phyloP scores from a whole-genome alignment of 148 eudicot species.

The Camellia lanceoleosa region DNA sequence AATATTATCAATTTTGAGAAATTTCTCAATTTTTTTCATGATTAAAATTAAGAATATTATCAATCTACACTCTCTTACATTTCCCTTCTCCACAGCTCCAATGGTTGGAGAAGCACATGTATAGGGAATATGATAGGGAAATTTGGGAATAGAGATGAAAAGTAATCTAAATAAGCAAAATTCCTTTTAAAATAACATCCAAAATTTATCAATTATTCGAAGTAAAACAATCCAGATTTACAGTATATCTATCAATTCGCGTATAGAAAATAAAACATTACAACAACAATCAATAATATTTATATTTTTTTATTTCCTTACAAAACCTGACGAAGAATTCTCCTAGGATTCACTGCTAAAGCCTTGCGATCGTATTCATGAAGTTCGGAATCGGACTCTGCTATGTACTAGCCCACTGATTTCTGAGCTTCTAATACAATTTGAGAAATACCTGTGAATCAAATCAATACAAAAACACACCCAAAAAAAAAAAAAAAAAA shows the following conservation, averaged over 20 bases:
- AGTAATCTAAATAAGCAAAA: not conserved
- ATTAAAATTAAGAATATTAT: too few species aligned
- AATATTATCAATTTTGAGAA: too few species aligned
- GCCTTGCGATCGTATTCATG: not conserved
- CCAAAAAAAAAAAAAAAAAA: not conserved
- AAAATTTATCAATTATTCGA: not conserved
- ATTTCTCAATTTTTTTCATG: too few species aligned
- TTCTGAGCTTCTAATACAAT: slow-evolving; percentile 46
- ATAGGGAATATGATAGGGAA: too few species aligned
- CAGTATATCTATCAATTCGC: not conserved
- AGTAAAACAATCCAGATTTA: not conserved
- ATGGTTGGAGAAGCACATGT: too few species aligned
- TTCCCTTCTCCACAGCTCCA: too few species aligned
- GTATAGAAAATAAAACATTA: not conserved
- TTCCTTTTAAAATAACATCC: not conserved
- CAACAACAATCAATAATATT: not conserved
- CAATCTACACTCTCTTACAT: too few species aligned
- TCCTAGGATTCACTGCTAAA: not conserved
- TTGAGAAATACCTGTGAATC: slow-evolving; percentile 41
- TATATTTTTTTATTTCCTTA: not conserved
- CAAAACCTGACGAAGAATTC: slow-evolving; percentile 15
- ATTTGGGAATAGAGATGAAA: too few species aligned
- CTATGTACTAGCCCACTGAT: slow-evolving; percentile 50
- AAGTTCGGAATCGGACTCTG: slow-evolving; percentile 34
- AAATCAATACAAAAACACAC: not conserved